Conservation (phyloP, 345 rosid genomes). For the Rhizophora apiculata region DNA sequence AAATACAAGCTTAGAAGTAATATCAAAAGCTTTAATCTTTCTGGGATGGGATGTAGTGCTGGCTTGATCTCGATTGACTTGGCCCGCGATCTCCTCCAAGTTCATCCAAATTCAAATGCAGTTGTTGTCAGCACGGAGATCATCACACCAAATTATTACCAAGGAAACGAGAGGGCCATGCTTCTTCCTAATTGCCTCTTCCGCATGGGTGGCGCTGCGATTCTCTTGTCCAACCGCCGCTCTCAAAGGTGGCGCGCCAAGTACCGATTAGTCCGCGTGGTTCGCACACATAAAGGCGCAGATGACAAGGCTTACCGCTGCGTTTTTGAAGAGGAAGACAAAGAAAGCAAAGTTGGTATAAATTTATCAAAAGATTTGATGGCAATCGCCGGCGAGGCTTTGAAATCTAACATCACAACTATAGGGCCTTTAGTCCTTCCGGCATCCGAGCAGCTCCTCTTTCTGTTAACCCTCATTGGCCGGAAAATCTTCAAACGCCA, state of each 20-base stretch:
- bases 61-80: conserved; percentile 50
- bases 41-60: conserved; percentile 70
- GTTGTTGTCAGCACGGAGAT: conserved; percentile 52
- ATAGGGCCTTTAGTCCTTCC: conserved; percentile 53
- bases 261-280: conserved; percentile 43
- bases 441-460: conserved; percentile 39
- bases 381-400: conserved; percentile 45
- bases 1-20: conserved; percentile 58
- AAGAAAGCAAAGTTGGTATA: conserved; percentile 41
- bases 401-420: conserved; percentile 45
- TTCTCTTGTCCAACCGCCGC: conserved; percentile 48
- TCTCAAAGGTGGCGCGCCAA: conserved; percentile 38
- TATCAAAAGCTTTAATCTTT: conserved; percentile 56
- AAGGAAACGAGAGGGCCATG: conserved; percentile 57
- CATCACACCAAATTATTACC: conserved; percentile 44
- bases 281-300: conserved; percentile 42
- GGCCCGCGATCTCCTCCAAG: conserved; percentile 54
- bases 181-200: conserved; percentile 59
- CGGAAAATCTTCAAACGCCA: conserved; percentile 29
- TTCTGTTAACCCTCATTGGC: conserved; percentile 26
- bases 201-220: conserved; percentile 66
- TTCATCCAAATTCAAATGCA: conserved; percentile 47
- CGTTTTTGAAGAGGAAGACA: conserved; percentile 51
- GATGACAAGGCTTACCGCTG: conserved; percentile 53
- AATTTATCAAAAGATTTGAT: conserved; percentile 48